A percentile compares a stretch with the other conserved stretches of the same genome.
These are phyloP conservation scores for Oryza meyeriana DNA, from an alignment of 176 grass and related monocot genomes.

Conservation along the genomic window DNA sequence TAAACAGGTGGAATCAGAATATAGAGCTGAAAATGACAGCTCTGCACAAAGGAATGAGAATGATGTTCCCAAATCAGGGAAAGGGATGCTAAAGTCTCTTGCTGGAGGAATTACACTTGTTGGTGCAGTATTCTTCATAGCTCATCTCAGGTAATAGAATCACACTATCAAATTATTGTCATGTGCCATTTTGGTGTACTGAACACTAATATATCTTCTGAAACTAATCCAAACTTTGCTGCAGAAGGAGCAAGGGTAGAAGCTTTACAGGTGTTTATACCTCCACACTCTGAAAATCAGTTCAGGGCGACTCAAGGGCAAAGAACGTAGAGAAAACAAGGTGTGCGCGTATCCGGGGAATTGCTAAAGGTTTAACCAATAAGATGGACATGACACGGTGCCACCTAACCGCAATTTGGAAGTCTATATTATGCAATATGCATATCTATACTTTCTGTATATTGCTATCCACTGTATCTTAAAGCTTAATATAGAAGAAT, in stretches of 20 bases:
- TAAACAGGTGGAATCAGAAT: constrained; percentile 5
- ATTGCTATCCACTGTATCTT: too few species aligned
- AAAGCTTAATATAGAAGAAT: too few species aligned
- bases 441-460: too few species aligned
- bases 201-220: background rate
- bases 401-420: background rate
- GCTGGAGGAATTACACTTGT: constrained; percentile 59
- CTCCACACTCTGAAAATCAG: constrained; percentile 34
- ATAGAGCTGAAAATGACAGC: background rate
- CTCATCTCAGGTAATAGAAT: constrained; percentile 49
- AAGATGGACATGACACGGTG: background rate
- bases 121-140: constrained; percentile 48
- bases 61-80: constrained; percentile 35
- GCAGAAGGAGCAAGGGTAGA: constrained; percentile 47
- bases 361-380: constrained; percentile 42
- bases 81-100: constrained; percentile 52
- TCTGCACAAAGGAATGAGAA: constrained; percentile 11
- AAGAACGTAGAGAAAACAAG: constrained; percentile 32
- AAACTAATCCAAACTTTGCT: background rate
- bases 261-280: constrained; percentile 36
- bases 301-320: constrained; percentile 15
- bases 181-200: background rate
- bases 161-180: background rate
- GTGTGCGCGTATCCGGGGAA: constrained; percentile 32
- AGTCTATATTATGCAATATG: background rate